Base-by-base conservation (phyloP, 2,329 filamentous ascomycete species). In the Stylonectria norvegica region DNA sequence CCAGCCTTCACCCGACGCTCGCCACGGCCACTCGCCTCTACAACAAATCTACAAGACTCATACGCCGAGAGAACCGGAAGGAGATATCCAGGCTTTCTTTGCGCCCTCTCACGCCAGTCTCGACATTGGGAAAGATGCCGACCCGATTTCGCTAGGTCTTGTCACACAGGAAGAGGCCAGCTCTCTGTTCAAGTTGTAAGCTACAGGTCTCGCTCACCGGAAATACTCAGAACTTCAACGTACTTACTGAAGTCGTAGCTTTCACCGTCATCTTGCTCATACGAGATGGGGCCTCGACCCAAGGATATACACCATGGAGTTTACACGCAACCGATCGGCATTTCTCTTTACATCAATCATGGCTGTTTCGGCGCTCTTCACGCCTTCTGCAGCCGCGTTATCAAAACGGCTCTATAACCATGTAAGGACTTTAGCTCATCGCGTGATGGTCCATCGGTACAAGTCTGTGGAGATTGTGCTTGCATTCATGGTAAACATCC, bases 281-380 rank as follows among this genome's bases (percentile, higher is more conserved):
- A 88, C 84, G 0, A 68, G 84, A 58, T 88, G 84, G 84, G 84
- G 84, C 0, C 75, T 87, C 7, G 84, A 87, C 50, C 81, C 82
- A 1, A 59, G 75, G 11, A 66, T 87, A 4, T 84, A 87, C 52
- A 86, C 77, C 0, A 69, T 79, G 14, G 63, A 71, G 1, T 88
- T 86, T 52, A 81, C 85, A 3, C 79, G 82, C 12, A 72, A 73
- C 2, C 78, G 82, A 34, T 88, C 84, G 0, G 75, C 82, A 1
- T 87, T 87, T 55, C 68, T 88, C 2, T 82, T 85, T 52, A 87
- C 84, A 0, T 86, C 83, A 1, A 78, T 88, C 35, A 71, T 85
- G 51, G 79, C 83, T 2, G 79, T 80, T 4, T 81, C 84, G 2
- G 78, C 84, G 0, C 68, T 86, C 2, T 88, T 87, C 53, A 66